Conservation (phyloP, 495 filamentous ascomycete genomes). For the Parathielavia hyrcaniae region DNA sequence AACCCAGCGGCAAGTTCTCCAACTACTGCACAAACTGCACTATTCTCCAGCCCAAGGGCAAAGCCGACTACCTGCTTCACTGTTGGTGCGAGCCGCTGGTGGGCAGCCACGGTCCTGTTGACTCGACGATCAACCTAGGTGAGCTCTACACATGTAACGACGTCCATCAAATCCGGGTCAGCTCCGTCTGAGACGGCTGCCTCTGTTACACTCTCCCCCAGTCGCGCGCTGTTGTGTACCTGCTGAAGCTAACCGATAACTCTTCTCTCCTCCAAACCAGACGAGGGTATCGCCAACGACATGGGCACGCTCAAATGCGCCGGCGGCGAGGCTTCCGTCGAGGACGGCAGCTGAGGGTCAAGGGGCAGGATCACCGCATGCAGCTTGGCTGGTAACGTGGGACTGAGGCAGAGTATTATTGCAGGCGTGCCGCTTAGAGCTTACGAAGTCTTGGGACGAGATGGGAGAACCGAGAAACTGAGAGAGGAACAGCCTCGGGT, state of each 20-base stretch:
- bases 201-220: too few relatives aligned
- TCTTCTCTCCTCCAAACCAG: slow-evolving; percentile 3
- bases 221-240: not conserved
- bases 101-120: not conserved
- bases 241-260: not conserved
- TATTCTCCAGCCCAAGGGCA: not conserved
- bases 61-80: not conserved
- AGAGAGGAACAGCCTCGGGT: too few relatives aligned
- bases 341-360: not conserved
- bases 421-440: too few relatives aligned
- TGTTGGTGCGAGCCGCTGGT: slow-evolving; percentile 15
- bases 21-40: slow-evolving; percentile 25
- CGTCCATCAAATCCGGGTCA: too few relatives aligned
- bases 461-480: too few relatives aligned
- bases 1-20: slow-evolving; percentile 20
- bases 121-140: slow-evolving; percentile 15
- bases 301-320: slow-evolving; percentile 23
- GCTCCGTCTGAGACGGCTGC: too few relatives aligned
- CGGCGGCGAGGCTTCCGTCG: slow-evolving; percentile 6
- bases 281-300: slow-evolving; percentile 24
- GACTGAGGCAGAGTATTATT: too few relatives aligned
- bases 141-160: too few relatives aligned
- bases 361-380: not conserved
- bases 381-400: too few relatives aligned
- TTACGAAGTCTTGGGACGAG: too few relatives aligned